Evolutionary conservation across 2,329 filamentous ascomycete genomes (phyloP).

Genomic region (Hirsutella minnesotensis): DNA sequence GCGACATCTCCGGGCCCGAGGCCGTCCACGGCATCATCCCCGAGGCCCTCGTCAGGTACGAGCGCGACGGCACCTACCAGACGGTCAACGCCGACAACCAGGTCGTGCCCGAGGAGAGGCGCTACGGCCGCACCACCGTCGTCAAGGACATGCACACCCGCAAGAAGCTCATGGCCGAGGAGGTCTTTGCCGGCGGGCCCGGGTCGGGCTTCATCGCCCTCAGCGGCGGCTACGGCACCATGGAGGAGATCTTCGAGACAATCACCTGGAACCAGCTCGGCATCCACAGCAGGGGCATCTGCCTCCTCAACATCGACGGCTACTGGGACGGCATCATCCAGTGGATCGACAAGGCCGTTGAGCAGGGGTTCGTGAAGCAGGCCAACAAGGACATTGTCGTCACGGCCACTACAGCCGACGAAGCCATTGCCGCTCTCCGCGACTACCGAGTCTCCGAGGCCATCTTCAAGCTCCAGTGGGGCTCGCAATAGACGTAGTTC

Average conservation of each 20-base stretch:
- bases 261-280: constrained; percentile 94
- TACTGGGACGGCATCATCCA: constrained; percentile 82
- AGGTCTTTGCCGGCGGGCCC: constrained; percentile 69
- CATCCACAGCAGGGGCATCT: constrained; percentile 71
- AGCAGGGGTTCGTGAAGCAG: constrained; percentile 62
- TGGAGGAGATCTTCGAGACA: constrained; percentile 90
- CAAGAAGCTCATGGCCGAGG: constrained; percentile 85
- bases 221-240: constrained; percentile 81
- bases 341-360: constrained; percentile 69
- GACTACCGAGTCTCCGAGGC: constrained; percentile 67
- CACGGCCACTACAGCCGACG: constrained; percentile 59
- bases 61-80: constrained; percentile 51
- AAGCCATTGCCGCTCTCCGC: constrained; percentile 57
- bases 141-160: constrained; percentile 94
- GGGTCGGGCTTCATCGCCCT: constrained; percentile 86
- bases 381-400: constrained; percentile 67
- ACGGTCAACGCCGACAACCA: constrained; percentile 34
- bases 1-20: constrained; percentile 66
- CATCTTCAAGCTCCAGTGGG: constrained; percentile 75
- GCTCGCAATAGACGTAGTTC: constrained; percentile 46
- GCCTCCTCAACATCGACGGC: constrained; percentile 76
- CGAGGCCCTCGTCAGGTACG: constrained; percentile 66
- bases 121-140: constrained; percentile 76
- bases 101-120: constrained; percentile 46
- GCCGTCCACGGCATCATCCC: constrained; percentile 92